Evolutionary conservation across 202 grass and related monocot species (phyloP).

Genomic region (Setaria viridis): DNA sequence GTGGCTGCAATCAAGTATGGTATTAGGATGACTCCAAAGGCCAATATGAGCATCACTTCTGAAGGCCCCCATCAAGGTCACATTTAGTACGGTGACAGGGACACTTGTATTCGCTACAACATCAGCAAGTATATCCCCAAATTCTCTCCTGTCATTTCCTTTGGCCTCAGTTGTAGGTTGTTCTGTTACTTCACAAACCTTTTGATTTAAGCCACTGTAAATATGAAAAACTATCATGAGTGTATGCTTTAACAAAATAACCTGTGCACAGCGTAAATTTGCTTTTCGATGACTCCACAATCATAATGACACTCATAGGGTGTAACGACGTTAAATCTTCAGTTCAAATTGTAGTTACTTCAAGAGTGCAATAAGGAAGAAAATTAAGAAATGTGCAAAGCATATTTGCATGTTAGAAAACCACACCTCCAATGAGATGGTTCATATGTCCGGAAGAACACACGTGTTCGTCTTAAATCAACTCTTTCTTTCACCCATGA

Average conservation of each 20-base stretch:
- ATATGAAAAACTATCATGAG: slow-evolving; percentile 7
- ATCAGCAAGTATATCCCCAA: slow-evolving; percentile 74
- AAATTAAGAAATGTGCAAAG: neutral
- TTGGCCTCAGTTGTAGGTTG: slow-evolving; percentile 76
- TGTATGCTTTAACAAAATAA: slow-evolving; percentile 20
- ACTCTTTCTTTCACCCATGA: slow-evolving; percentile 81
- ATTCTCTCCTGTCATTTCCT: slow-evolving; percentile 82
- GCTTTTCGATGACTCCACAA: neutral
- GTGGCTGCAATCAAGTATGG: slow-evolving; percentile 95
- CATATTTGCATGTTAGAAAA: slow-evolving; percentile 10
- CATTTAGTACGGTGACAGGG: slow-evolving; percentile 84
- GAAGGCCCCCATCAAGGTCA: slow-evolving; percentile 89
- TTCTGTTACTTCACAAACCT: slow-evolving; percentile 79
- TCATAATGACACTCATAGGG: neutral
- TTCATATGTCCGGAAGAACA: slow-evolving; percentile 95
- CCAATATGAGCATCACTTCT: slow-evolving; percentile 95
- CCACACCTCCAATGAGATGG: slow-evolving; percentile 96
- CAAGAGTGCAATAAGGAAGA: neutral
- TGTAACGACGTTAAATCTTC: neutral
- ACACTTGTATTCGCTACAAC: slow-evolving; percentile 62
- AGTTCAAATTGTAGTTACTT: neutral
- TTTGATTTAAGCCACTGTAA: slow-evolving; percentile 80
- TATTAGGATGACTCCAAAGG: slow-evolving; percentile 83
- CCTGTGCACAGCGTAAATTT: neutral
- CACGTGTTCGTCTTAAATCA: slow-evolving; percentile 68